These are phyloP conservation scores for Ceratobasidium sp. DNA, from an alignment of 1,284 basidiomycete species.

Conservation along the genomic window DNA sequence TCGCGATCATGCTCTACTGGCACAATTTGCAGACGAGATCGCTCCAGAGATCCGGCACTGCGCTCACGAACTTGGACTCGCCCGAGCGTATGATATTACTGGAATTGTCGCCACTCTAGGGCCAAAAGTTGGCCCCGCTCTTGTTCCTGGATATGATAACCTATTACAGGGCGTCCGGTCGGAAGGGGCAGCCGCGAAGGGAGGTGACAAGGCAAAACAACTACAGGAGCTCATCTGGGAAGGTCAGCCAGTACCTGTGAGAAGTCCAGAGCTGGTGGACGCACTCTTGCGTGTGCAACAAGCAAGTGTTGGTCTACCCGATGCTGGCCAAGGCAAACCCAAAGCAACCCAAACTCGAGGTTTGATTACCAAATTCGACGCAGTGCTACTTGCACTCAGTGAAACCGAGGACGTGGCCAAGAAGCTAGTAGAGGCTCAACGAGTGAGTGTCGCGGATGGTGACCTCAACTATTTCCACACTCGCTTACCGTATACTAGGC, in stretches of 20 bases:
- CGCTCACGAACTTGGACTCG: conserved; percentile 78
- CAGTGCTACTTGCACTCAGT: conserved; percentile 79
- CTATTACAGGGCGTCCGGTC: conserved; percentile 61
- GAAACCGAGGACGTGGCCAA: conserved; percentile 86
- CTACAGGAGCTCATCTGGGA: conserved; percentile 78
- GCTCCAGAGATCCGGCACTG: conserved; percentile 92
- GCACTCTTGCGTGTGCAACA: conserved; percentile 84
- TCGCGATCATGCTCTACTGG: conserved; percentile 87
- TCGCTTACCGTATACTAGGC: conserved; percentile 3
- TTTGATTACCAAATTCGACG: conserved; percentile 80
- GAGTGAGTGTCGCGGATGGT: conserved; percentile 56
- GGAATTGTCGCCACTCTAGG: conserved; percentile 77
- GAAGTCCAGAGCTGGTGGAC: conserved; percentile 91
- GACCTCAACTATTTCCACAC: too few species aligned
- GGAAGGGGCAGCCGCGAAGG: conserved; percentile 44
- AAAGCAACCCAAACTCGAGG: conserved; percentile 54
- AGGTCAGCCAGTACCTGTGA: conserved; percentile 80
- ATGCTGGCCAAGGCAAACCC: conserved; percentile 49
- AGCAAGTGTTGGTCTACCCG: conserved; percentile 61
- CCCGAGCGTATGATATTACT: conserved; percentile 82
- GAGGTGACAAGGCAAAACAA: conserved; percentile 57
- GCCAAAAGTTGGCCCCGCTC: conserved; percentile 62
- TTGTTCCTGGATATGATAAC: conserved; percentile 71
- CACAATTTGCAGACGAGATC: conserved; percentile 84
- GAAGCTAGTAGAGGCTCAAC: conserved; percentile 79